A percentile compares a stretch with the other conserved stretches of the same genome.
These are phyloP conservation scores for Puccinia brachypodii DNA, from an alignment of 1,284 basidiomycete species.

Conservation along the genomic window DNA sequence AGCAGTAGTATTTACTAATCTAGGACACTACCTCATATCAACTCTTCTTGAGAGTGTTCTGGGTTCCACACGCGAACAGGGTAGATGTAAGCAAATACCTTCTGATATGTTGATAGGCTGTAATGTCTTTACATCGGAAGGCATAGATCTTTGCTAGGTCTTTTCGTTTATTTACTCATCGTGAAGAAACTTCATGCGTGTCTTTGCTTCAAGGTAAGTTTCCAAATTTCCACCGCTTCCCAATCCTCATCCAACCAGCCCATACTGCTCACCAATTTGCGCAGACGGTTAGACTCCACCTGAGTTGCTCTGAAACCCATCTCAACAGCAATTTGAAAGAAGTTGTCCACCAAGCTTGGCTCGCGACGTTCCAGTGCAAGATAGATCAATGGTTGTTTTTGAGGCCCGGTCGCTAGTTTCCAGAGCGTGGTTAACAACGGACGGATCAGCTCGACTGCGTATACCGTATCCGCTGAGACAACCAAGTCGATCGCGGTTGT, in stretches of 20 bases:
- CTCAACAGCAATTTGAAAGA: slow-evolving; percentile 63
- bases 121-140: no score
- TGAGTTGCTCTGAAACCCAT: slow-evolving; percentile 66
- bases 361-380: slow-evolving; percentile 77
- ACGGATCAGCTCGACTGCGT: slow-evolving; percentile 65
- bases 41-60: no score
- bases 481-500: slow-evolving; percentile 70
- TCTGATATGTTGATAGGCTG: no score
- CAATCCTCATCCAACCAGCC: slow-evolving; percentile 69
- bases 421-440: slow-evolving; percentile 72
- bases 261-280: slow-evolving; percentile 57
- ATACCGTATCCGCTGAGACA: slow-evolving; percentile 80
- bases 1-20: no score
- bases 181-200: not conserved
- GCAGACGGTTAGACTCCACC: slow-evolving; percentile 66
- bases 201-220: slow-evolving; percentile 52
- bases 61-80: no score
- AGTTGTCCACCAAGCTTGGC: slow-evolving; percentile 65
- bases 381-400: slow-evolving; percentile 61
- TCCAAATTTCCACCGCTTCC: slow-evolving; percentile 75
- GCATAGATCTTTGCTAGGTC: no score
- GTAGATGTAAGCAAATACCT: no score
- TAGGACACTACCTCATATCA: no score
- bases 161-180: no score
- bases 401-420: slow-evolving; percentile 61